Evolutionary conservation across 164 flowering plant genomes (phyloP).

Genomic region (Hamamelis virginiana): DNA sequence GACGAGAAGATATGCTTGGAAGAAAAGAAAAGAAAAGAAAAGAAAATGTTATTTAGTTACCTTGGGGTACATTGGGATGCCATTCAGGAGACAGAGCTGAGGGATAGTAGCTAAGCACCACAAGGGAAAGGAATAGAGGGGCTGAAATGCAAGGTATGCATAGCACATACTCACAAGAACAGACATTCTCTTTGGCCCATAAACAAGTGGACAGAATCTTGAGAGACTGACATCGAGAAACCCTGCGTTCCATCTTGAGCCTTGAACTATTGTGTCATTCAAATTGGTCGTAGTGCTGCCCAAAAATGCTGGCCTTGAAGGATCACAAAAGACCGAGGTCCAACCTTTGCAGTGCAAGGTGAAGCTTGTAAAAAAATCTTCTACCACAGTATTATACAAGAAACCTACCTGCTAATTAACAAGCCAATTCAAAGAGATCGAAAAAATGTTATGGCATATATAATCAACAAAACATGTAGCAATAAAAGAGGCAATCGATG

Average conservation of each 20-base stretch:
- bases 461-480: not conserved
- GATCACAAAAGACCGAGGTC: constrained; percentile 33
- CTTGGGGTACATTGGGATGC: no score
- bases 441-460: not conserved
- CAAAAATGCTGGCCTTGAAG: constrained; percentile 41
- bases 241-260: constrained; percentile 40
- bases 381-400: constrained; percentile 31
- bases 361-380: constrained; percentile 49
- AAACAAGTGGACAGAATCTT: constrained; percentile 30
- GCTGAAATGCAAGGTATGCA: no score
- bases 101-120: no score
- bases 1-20: constrained; percentile 12
- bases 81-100: no score
- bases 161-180: no score
- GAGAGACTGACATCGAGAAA: constrained; percentile 22
- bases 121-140: no score
- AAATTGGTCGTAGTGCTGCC: constrained; percentile 36
- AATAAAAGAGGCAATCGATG: not conserved
- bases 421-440: no score
- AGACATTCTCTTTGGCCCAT: no score
- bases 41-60: no score
- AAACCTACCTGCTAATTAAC: constrained; percentile 37
- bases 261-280: constrained; percentile 32
- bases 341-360: constrained; percentile 42
- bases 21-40: no score